These are phyloP conservation scores for Pseudogymnoascus sp. DNA, from an alignment of 2,329 filamentous ascomycete genomes.

Conservation along the genomic window DNA sequence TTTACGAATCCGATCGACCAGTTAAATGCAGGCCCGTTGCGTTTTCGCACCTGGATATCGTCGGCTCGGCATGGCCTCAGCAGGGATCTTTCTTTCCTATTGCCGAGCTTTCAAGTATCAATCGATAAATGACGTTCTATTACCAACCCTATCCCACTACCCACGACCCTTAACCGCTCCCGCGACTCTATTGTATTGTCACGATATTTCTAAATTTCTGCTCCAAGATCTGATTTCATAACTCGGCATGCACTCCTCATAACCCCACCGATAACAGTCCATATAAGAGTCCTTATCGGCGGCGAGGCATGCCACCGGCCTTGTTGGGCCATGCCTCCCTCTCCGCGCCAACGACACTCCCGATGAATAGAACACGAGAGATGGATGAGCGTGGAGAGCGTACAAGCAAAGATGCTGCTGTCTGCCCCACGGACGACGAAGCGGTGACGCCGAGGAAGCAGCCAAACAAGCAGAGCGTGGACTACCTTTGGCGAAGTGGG, in stretches of 20 bases:
- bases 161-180: too few relatives aligned
- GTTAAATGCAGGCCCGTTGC: too few relatives aligned
- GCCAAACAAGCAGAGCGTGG: slow-evolving; percentile 63
- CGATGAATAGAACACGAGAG: slow-evolving; percentile 34
- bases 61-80: too few relatives aligned
- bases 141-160: background rate
- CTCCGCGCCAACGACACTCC: slow-evolving; percentile 42
- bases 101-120: background rate
- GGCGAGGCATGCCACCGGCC: slow-evolving; percentile 46
- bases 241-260: slow-evolving; percentile 15
- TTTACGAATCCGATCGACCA: too few relatives aligned
- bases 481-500: slow-evolving; percentile 78
- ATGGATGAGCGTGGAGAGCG: slow-evolving; percentile 25
- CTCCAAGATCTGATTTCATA: background rate
- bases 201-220: too few relatives aligned
- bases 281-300: slow-evolving; percentile 15
- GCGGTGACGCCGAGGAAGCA: slow-evolving; percentile 39
- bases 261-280: background rate
- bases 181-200: too few relatives aligned
- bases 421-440: slow-evolving; percentile 46
- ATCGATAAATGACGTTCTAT: background rate
- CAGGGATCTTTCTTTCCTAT: too few relatives aligned
- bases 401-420: slow-evolving; percentile 29
- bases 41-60: too few relatives aligned
- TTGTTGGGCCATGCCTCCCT: slow-evolving; percentile 51